Conservation (phyloP, 179 eudicot genomes). For the Sideroxylon spinosum region DNA sequence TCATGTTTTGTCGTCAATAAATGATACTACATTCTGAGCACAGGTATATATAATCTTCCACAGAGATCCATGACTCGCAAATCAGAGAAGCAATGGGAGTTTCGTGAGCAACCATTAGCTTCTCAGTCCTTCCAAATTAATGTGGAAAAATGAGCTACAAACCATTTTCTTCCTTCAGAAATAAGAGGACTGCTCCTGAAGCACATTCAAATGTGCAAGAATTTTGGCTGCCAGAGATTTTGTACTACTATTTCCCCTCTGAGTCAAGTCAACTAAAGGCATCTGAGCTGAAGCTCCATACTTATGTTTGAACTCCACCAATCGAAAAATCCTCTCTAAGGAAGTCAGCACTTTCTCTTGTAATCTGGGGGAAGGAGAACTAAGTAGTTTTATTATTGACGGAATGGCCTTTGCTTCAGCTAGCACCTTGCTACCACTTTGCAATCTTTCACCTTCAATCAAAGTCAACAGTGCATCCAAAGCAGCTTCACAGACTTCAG, state of each 20-base stretch:
- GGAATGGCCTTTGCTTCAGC: constrained; percentile 34
- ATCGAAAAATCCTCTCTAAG: constrained; percentile 33
- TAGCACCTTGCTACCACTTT: constrained; percentile 36
- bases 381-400: constrained; percentile 27
- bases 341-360: constrained; percentile 36
- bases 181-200: constrained; percentile 37
- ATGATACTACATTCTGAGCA: too few relatives aligned
- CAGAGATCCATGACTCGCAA: neutral
- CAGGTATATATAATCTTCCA: neutral
- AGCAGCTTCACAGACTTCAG: constrained; percentile 35
- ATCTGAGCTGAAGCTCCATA: constrained; percentile 29
- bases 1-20: too few relatives aligned
- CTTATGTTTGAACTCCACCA: constrained; percentile 9
- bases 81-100: neutral
- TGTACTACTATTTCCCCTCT: constrained; percentile 29
- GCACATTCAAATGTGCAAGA: constrained; percentile 35
- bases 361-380: constrained; percentile 24
- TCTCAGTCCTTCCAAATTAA: neutral
- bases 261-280: constrained; percentile 41
- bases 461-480: constrained; percentile 40
- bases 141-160: neutral
- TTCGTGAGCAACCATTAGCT: neutral
- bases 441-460: constrained; percentile 32
- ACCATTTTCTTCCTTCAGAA: constrained; percentile 20
- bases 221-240: constrained; percentile 34